Evolutionary conservation across 164 flowering plant genomes (phyloP).

Genomic region (Vitis rotundifolia): DNA sequence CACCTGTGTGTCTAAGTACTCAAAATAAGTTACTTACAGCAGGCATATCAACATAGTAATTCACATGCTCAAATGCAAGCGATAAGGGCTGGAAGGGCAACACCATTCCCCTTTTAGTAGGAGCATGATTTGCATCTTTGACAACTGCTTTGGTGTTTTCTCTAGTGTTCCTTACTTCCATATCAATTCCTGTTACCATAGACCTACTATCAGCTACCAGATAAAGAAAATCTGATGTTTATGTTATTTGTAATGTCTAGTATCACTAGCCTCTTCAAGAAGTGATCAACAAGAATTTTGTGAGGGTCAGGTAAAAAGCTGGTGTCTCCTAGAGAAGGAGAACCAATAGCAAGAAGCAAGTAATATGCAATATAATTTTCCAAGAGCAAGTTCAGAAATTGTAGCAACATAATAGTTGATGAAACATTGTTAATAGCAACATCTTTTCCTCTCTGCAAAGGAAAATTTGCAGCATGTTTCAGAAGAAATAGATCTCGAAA

Average conservation of each 20-base stretch:
- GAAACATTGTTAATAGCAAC: too few relatives aligned
- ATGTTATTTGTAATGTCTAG: background rate
- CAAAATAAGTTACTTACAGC: conserved; percentile 17
- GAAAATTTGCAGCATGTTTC: too few relatives aligned
- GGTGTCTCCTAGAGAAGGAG: too few relatives aligned
- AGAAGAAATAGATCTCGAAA: too few relatives aligned
- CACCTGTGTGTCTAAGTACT: background rate
- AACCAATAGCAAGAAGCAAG: background rate
- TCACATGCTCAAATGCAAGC: conserved; percentile 38
- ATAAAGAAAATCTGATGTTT: background rate
- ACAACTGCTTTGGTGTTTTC: conserved; percentile 6
- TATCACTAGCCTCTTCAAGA: background rate
- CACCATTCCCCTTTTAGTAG: conserved; percentile 48
- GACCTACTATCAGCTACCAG: background rate
- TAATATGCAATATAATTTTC: too few relatives aligned
- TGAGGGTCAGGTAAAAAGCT: too few relatives aligned
- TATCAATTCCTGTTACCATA: conserved; percentile 26
- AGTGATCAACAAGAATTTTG: background rate
- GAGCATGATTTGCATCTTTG: conserved; percentile 10
- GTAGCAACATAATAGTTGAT: too few relatives aligned
- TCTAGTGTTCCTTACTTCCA: conserved; percentile 21
- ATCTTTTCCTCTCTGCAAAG: too few relatives aligned
- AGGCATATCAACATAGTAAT: conserved; percentile 53
- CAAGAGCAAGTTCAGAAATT: too few relatives aligned
- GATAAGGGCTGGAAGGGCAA: conserved; percentile 42